Conservation (phyloP, 768 basidiomycete species). For the Mycena haematopus region DNA sequence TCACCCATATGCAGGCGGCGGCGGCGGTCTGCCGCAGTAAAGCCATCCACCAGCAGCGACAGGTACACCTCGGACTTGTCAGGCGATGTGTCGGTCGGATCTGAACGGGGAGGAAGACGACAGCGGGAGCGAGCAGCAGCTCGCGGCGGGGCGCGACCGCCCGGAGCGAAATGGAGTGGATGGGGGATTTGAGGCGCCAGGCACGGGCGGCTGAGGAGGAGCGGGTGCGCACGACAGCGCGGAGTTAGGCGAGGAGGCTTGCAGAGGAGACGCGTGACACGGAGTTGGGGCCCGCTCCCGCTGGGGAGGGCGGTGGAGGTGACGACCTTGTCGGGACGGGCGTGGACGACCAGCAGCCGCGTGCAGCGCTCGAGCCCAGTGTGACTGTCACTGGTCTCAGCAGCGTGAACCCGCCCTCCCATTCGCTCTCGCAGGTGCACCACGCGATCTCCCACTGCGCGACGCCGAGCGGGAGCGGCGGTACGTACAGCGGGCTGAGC, state of each 20-base stretch:
- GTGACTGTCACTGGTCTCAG: constrained; percentile 36
- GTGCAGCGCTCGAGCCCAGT: constrained; percentile 38
- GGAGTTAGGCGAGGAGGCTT: constrained; percentile 26
- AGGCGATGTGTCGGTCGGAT: constrained; percentile 26
- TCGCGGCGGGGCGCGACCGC: neutral
- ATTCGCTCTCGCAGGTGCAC: neutral
- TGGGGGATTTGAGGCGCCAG: constrained; percentile 58
- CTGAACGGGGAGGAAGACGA: constrained; percentile 43
- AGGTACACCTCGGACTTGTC: constrained; percentile 30
- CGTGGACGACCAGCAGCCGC: constrained; percentile 30
- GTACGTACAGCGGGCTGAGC: constrained; percentile 1
- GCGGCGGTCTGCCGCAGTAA: neutral
- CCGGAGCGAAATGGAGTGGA: constrained; percentile 65
- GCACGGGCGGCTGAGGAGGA: constrained; percentile 37
- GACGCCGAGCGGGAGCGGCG: neutral
- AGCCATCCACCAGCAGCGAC: constrained; percentile 28
- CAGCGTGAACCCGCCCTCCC: constrained; percentile 23
- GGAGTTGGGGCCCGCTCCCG: constrained; percentile 14
- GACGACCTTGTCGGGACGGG: constrained; percentile 26
- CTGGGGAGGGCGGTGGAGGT: neutral
- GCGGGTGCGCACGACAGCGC: constrained; percentile 3
- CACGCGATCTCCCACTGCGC: neutral
- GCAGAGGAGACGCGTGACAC: constrained; percentile 28
- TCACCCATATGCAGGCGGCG: neutral
- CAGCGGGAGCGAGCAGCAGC: neutral